Conservation (phyloP, 73 alveolate species). For the Symbiodinium natans region DNA sequence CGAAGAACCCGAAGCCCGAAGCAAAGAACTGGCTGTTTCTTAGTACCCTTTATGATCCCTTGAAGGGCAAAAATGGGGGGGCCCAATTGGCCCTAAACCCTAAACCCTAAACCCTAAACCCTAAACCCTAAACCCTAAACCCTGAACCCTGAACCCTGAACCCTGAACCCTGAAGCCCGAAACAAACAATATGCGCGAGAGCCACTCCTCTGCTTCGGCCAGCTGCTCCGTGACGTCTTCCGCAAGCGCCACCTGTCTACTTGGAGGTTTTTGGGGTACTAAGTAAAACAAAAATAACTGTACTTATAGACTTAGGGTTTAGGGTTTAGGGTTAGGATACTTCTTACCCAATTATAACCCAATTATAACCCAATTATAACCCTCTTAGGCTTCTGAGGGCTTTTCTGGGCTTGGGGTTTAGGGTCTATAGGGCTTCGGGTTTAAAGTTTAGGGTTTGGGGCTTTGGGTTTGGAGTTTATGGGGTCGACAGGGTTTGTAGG, state of each 20-base stretch:
- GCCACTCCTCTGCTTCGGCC: constrained; percentile 32
- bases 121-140: too few species aligned
- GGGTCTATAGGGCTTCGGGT: neutral
- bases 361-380: too few species aligned
- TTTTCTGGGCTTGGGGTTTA: too few species aligned
- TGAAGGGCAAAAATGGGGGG: too few species aligned
- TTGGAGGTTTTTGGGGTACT: neutral
- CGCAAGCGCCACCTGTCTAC: constrained; percentile 33
- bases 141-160: neutral
- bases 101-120: neutral
- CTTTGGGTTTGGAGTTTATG: too few species aligned
- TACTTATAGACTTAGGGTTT: too few species aligned
- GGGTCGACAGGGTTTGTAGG: too few species aligned
- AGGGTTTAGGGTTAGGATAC: neutral
- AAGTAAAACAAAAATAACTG: too few species aligned
- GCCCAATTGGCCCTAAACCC: neutral
- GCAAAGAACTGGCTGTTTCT: too few species aligned
- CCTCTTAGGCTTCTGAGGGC: too few species aligned
- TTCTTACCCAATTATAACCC: too few species aligned
- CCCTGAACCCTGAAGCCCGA: neutral
- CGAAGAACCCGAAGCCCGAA: neutral
- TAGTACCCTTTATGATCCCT: too few species aligned
- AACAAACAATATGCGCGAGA: neutral
- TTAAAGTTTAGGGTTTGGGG: neutral
- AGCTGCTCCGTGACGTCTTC: constrained; percentile 86